These are phyloP conservation scores for Tanacetum coccineum DNA, from an alignment of 129 eudicot species.

Conservation along the genomic window DNA sequence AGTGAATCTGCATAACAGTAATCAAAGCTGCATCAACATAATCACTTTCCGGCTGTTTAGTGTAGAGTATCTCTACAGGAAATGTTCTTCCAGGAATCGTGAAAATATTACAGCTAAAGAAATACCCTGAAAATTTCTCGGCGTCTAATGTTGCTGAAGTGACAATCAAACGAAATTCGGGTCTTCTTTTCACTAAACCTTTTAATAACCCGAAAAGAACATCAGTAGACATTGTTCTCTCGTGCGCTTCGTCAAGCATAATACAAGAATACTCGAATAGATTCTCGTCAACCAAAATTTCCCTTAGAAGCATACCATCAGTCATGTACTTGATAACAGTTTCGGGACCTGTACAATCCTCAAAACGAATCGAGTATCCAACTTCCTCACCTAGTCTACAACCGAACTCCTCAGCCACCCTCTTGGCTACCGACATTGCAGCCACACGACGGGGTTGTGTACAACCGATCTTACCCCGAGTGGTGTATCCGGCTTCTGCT, in stretches of 20 bases:
- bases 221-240: constrained; percentile 88
- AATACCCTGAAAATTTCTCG: constrained; percentile 81
- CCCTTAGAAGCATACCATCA: constrained; percentile 85
- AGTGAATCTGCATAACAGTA: constrained; percentile 86
- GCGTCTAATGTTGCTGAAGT: constrained; percentile 94
- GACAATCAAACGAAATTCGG: constrained; percentile 77
- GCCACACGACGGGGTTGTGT: constrained; percentile 82
- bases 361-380: constrained; percentile 92
- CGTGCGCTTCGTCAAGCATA: constrained; percentile 96
- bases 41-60: constrained; percentile 87
- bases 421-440: constrained; percentile 79
- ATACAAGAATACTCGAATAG: constrained; percentile 77
- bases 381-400: constrained; percentile 80
- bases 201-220: constrained; percentile 82
- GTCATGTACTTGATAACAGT: constrained; percentile 95
- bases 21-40: constrained; percentile 95
- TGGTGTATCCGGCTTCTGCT: constrained; percentile 76
- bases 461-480: constrained; percentile 66
- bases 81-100: constrained; percentile 93
- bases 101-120: constrained; percentile 80
- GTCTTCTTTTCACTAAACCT: constrained; percentile 61
- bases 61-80: constrained; percentile 82
- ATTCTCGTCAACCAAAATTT: constrained; percentile 63
- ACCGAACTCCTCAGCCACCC: constrained; percentile 77
- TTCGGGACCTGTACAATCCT: constrained; percentile 93